A percentile compares a stretch with the other conserved stretches of the same genome.
Evolutionary conservation across 805 yeast genomes (phyloP).

Genomic region (Lachancea sp.): DNA sequence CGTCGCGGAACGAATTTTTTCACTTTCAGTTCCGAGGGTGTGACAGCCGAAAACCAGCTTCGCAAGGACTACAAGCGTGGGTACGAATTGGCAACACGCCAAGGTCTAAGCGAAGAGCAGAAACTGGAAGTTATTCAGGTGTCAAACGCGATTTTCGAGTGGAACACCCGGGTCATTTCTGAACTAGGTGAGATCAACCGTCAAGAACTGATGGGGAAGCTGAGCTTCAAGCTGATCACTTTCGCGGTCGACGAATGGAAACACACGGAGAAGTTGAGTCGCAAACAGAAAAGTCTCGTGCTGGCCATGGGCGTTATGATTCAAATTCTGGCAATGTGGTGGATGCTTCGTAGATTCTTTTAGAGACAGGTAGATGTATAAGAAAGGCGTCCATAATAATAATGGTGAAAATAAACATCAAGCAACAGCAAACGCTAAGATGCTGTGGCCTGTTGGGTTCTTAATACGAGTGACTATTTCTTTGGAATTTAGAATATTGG

Average conservation of each 20-base stretch:
- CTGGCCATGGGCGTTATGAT: conserved; percentile 9
- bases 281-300: conserved; percentile 9
- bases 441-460: too few relatives aligned
- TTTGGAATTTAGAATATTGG: neutral
- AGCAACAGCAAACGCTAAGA: too few relatives aligned
- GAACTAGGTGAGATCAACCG: conserved; percentile 67
- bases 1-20: conserved; percentile 61
- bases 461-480: too few relatives aligned
- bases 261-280: conserved; percentile 20
- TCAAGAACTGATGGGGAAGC: conserved; percentile 45
- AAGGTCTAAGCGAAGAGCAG: conserved; percentile 60
- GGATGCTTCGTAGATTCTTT: conserved; percentile 9
- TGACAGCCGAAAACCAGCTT: conserved; percentile 57
- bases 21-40: conserved; percentile 48
- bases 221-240: conserved; percentile 46
- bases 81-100: conserved; percentile 71
- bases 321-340: conserved; percentile 9
- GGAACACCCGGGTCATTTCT: conserved; percentile 52
- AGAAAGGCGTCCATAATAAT: too few relatives aligned
- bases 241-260: conserved; percentile 30
- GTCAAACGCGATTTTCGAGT: conserved; percentile 55
- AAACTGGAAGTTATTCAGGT: conserved; percentile 66
- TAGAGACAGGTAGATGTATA: neutral
- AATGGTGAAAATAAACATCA: too few relatives aligned
- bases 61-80: conserved; percentile 65